Percentiles rank a stretch among this genome's conserved stretches.
phyloP scores from a whole-genome alignment of 2,329 filamentous ascomycete species.

The Aspergillus sp. region DNA sequence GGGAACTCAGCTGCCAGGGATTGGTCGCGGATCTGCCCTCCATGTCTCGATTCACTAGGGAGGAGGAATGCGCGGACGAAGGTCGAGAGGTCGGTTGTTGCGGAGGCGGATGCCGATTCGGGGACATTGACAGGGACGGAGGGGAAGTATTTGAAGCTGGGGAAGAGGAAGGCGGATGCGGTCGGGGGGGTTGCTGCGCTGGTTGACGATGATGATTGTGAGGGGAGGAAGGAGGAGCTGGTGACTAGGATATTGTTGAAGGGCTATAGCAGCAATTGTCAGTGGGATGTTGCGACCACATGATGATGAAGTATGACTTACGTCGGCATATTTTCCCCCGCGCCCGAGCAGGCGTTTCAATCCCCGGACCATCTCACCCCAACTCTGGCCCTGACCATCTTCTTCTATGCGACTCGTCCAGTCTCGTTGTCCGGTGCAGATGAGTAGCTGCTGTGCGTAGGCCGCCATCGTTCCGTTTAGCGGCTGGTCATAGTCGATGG shows the following conservation, averaged over 20 bases:
- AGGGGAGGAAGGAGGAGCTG: constrained; percentile 68
- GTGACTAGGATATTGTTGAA: constrained; percentile 79
- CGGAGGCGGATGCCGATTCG: constrained; percentile 33
- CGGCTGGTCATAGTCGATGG: constrained; percentile 70
- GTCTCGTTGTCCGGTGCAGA: constrained; percentile 77
- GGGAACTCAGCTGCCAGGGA: constrained; percentile 53
- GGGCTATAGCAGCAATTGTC: constrained; percentile 57
- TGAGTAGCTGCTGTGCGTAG: constrained; percentile 79
- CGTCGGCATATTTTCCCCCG: constrained; percentile 67
- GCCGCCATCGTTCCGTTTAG: constrained; percentile 75
- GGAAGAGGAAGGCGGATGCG: constrained; percentile 72
- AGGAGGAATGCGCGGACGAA: constrained; percentile 50
- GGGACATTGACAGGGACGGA: constrained; percentile 65
- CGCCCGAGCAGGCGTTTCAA: constrained; percentile 69
- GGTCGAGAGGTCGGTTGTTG: constrained; percentile 37
- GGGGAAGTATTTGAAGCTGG: constrained; percentile 78
- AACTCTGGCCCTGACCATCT: constrained; percentile 59
- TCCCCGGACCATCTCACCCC: constrained; percentile 59
- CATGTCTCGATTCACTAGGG: constrained; percentile 31
- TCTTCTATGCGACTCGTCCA: constrained; percentile 86
- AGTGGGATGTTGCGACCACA: not conserved
- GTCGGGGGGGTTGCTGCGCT: constrained; percentile 21
- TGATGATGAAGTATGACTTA: constrained; percentile 22
- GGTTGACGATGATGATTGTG: constrained; percentile 50
- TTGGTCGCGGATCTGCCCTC: constrained; percentile 51